phyloP scores from a whole-genome alignment of 371 early-diverging fungal genomes.

The Catenaria anguillulae region DNA sequence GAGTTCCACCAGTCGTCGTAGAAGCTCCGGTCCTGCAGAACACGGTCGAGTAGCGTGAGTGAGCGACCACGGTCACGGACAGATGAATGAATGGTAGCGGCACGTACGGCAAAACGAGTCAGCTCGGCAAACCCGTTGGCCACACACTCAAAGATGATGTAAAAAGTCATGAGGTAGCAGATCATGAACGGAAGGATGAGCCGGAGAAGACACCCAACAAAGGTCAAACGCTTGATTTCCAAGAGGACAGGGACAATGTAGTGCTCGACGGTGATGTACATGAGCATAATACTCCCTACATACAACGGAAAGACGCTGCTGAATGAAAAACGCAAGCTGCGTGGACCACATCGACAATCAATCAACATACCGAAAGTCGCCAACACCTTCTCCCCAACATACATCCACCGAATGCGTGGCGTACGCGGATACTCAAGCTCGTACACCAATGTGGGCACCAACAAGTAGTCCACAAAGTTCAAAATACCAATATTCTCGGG shows the following conservation, averaged over 20 bases:
- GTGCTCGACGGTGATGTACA: slow-evolving; percentile 73
- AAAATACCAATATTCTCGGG: slow-evolving; percentile 64
- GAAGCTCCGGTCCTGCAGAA: slow-evolving; percentile 56
- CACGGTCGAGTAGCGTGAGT: no score
- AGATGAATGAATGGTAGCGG: no score
- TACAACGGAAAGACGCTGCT: no score
- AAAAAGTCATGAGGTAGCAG: slow-evolving; percentile 77
- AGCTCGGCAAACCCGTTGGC: slow-evolving; percentile 92
- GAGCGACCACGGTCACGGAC: no score
- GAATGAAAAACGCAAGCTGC: no score
- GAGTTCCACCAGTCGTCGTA: slow-evolving; percentile 99
- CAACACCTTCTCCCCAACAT: slow-evolving; percentile 65
- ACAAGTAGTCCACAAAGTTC: slow-evolving; percentile 77
- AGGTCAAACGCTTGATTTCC: slow-evolving; percentile 22
- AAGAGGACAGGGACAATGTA: slow-evolving; percentile 55
- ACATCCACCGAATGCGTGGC: slow-evolving; percentile 59
- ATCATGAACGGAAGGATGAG: slow-evolving; percentile 77
- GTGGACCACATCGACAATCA: no score
- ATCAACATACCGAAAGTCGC: slow-evolving; percentile 69
- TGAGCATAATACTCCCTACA: slow-evolving; percentile 45
- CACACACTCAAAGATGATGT: slow-evolving; percentile 89
- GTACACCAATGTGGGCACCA: slow-evolving; percentile 80
- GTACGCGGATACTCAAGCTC: slow-evolving; percentile 89
- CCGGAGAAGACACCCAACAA: slow-evolving; percentile 32
- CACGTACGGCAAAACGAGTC: slow-evolving; percentile 37